Base-by-base conservation (phyloP, 2,329 filamentous ascomycete species). In the Cladophialophora psammophila region DNA sequence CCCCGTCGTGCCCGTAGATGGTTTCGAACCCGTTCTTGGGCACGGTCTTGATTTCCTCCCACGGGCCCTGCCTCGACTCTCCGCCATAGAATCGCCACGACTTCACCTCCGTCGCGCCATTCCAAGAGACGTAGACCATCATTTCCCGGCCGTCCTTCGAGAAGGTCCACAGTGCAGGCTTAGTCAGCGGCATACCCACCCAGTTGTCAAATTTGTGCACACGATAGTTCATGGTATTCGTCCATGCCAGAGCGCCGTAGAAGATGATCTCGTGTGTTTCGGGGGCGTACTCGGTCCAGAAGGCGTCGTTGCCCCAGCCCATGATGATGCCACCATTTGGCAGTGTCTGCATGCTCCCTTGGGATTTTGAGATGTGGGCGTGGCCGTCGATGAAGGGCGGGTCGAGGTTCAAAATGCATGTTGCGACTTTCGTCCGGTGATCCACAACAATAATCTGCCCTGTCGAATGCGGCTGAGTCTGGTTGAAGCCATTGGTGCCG, bases 41-140 rank as follows among this genome's bases (percentile, higher is more conserved):
- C 1, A 75, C 70, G 48, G 75, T 62, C 12, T 72, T 69, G 13
- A 80, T 66, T 40, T 76, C 62, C 3, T 57, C 72, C 63, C 73
- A 81, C 5, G 76, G 75, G 2, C 62, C 76, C 0, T 76, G 75
- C 40, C 68, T 71, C 18, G 60, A 57, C n/a, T 65, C 59, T 5
- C 50, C 40, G 20, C 62, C 75, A 65, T 75, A 78, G 65, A 79
- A 75, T 5, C 73, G 74, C 78, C 77, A 85, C 5, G 72, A 75
- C 20, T 67, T 67, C n/a, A 84, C 77, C 57, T 84, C 82, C 1
- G 83, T 84, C 0, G 81, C 82, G 12, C 82, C 82, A 68, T 84
- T 84, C 83, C 82, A 84, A 61, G 76, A 78, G 15, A 78, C 76
- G 40, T 78, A 73, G 62, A 77, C 74, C 53, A 74, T 70, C 71